These are phyloP conservation scores for Bullera alba DNA, from an alignment of 768 basidiomycete species.

Conservation along the genomic window DNA sequence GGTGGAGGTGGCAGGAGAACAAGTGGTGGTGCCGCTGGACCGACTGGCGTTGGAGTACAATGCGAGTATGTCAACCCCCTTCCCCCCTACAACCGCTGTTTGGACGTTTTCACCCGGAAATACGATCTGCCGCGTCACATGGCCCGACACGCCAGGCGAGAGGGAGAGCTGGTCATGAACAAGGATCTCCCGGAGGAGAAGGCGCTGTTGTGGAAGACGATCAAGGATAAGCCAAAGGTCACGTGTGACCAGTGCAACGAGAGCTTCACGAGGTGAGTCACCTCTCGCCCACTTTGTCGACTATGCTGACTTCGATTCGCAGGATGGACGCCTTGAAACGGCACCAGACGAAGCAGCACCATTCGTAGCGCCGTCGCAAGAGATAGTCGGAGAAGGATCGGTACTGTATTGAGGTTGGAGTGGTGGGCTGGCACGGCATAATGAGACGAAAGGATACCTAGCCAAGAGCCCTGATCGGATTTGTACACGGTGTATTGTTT, in stretches of 20 bases:
- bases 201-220: conserved; percentile 33
- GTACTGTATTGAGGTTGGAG: no score
- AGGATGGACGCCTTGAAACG: conserved; percentile 41
- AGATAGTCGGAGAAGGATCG: no score
- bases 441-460: no score
- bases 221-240: conserved; percentile 41
- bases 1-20: conserved; percentile 1
- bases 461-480: no score
- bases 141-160: conserved; percentile 38
- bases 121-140: conserved; percentile 41
- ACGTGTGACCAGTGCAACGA: conserved; percentile 30
- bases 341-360: conserved; percentile 40
- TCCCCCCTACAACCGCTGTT: conserved; percentile 38
- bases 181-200: conserved; percentile 35
- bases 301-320: neutral
- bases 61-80: conserved; percentile 38
- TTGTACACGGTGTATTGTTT: no score
- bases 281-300: neutral
- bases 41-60: conserved; percentile 20
- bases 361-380: no score
- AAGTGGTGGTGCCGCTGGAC: conserved; percentile 3
- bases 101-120: conserved; percentile 38
- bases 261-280: conserved; percentile 37
- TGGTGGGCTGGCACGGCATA: no score
- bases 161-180: conserved; percentile 37